Evolutionary conservation across 202 grass and related monocot genomes (phyloP), one percentile per base, ranked within the genome.

Genomic region (Schoenoplectus tabernaemontani): DNA sequence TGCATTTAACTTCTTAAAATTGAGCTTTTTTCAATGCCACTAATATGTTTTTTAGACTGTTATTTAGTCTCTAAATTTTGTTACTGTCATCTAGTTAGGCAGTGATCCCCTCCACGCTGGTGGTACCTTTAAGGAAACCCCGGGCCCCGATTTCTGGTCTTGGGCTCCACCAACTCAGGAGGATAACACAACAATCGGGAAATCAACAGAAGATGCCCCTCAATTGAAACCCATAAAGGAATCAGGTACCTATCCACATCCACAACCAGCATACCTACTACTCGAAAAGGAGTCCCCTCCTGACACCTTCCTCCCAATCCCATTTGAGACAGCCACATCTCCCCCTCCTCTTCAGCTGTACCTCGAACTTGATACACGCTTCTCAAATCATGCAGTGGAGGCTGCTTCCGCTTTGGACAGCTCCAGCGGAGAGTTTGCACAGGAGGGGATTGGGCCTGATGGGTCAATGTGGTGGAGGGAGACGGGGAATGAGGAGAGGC

Each of bases 121-220:
- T 66, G 71, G 64, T 84, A 79, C 85, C 20, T 86, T 85, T 70
- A 84, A 86, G 57, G 90, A 82, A 80, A 90, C 90, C 84, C 96
- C 92, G 12, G 96, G 92, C 24, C 96, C 96, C 2, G 88, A 95
- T 89, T 99, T 99, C 82, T 99, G 96, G 96, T 99, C 91, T 9
- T 95, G 96, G 96, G 83, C 88, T 83, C 96, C 96, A 50, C 96
- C 91, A 17, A 57, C 89, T 50, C 42, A 38, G 30, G 19, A 80
- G 24, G 86, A 88, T 43, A 88, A 47, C 75, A 79, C 48, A 12
- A 57, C 26, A 56, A 56, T 56, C 7, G 5, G 51, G 50, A 85
- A 83, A 78, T 63, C 59, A 77, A 77, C 9, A 43, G 77, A 89
- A 80, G 61, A 3, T 9, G 9, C 62, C 82, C 84, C 65, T 81